These are phyloP conservation scores for Salmacisia buchloeana DNA, from an alignment of 1,284 basidiomycete species.

Conservation along the genomic window DNA sequence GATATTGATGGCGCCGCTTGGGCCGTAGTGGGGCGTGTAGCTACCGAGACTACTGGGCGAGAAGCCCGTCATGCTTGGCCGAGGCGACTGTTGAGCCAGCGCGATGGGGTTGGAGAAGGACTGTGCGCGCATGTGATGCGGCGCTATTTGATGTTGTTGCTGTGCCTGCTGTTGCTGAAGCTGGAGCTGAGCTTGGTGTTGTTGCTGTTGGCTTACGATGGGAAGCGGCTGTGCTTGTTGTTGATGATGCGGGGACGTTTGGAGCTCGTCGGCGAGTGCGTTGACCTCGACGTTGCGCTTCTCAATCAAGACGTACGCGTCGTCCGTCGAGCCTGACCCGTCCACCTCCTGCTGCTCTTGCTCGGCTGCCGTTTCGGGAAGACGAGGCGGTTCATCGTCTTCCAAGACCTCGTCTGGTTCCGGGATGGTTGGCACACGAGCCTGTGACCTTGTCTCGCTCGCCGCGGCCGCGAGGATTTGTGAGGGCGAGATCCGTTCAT, in stretches of 20 bases:
- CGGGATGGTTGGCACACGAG: too few relatives aligned
- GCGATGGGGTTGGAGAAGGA: too few relatives aligned
- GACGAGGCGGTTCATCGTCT: too few relatives aligned
- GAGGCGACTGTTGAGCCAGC: too few relatives aligned
- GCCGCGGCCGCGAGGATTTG: background rate
- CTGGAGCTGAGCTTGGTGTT: too few relatives aligned
- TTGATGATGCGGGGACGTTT: conserved; percentile 21
- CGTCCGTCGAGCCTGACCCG: conserved; percentile 48
- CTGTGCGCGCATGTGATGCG: too few relatives aligned
- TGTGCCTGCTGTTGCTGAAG: too few relatives aligned
- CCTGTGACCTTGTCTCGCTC: background rate
- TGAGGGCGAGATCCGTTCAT: background rate
- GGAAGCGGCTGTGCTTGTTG: too few relatives aligned
- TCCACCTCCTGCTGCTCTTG: conserved; percentile 10
- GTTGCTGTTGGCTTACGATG: too few relatives aligned
- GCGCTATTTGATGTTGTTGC: too few relatives aligned
- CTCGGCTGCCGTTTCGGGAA: too few relatives aligned
- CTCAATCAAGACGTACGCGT: conserved; percentile 59
- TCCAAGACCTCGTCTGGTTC: background rate
- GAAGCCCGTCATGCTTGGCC: background rate
- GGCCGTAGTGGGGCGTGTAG: background rate
- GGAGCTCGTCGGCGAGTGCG: conserved; percentile 55
- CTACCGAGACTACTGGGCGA: conserved; percentile 4
- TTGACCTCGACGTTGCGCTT: conserved; percentile 60
- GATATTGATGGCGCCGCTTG: background rate